Base-by-base conservation (phyloP, 2,329 filamentous ascomycete genomes). In the Madurella mycetomatis region DNA sequence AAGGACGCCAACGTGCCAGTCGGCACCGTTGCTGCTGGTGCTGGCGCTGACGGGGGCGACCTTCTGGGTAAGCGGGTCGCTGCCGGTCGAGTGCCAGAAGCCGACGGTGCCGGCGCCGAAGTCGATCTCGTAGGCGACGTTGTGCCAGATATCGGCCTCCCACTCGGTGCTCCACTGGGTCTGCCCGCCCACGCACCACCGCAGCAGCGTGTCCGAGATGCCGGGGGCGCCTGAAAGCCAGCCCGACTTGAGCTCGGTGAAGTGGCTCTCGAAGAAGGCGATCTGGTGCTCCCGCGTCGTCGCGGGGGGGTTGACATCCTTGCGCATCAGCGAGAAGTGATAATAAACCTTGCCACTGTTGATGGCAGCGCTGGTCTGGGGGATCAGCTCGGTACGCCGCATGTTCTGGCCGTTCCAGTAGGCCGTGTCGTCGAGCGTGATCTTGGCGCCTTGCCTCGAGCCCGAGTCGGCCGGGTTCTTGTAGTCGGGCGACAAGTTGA, bases 391-490 rank as follows among this genome's bases (percentile, higher is more conserved):
- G 0, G 84, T 88, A 49, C 86, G 79, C 67, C 85, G 82, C 86
- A 89, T 89, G 46, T 69, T 81, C 66, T 88, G 84, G 18, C 82
- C 83, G 69, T 89, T 85, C 86, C 86, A 90, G 68, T 82, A 87
- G 1, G 86, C 77, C 1, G 80, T 85, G 63, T 69, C 69, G 64
- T 77, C 73, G 47, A 90, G 84, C 4, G 83, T 86, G 69, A 90
- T 82, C 66, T 86, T 85, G 61, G 80, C 82, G 16, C 86, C 87
- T 69, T 87, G 80, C 37, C 73, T 77, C 47, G 82, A 84, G 47
- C 73, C 74, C 0, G 73, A 74, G 67, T 88, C 85, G 61, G 78
- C 79, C 0, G 84, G 81, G 70, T 87, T 88, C 72, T 85, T 86
- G 76, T 76, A 84, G 54, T 71, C 69, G 0, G 81, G 69, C 2